These are phyloP conservation scores for Monosporascus sp. DNA, from an alignment of 2,329 filamentous ascomycete genomes.

Conservation along the genomic window DNA sequence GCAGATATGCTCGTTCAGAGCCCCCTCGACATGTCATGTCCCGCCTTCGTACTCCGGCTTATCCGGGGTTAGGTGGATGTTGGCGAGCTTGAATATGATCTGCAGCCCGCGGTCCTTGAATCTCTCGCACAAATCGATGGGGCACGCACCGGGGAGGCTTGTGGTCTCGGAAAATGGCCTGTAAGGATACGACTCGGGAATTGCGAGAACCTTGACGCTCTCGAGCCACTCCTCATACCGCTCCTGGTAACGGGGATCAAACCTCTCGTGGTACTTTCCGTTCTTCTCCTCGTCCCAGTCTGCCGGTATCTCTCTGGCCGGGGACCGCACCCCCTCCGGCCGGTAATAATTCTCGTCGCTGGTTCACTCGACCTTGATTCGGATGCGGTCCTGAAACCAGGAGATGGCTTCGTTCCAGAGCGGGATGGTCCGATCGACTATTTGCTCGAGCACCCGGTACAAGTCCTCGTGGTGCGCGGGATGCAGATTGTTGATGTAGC, in stretches of 20 bases:
- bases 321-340: constrained; percentile 14
- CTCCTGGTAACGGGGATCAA: constrained; percentile 6
- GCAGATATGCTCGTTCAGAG: constrained; percentile 57
- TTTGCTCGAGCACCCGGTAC: constrained; percentile 35
- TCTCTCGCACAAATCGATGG: constrained; percentile 19
- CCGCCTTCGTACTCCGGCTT: constrained; percentile 49
- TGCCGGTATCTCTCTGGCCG: constrained; percentile 1
- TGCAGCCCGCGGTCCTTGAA: constrained; percentile 41
- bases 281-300: constrained; percentile 5
- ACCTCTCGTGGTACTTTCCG: constrained; percentile 6
- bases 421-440: constrained; percentile 37
- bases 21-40: constrained; percentile 51
- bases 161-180: background rate
- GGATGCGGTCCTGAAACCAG: constrained; percentile 3
- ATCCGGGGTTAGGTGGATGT: constrained; percentile 55
- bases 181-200: constrained; percentile 17
- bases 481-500: constrained; percentile 51
- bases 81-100: constrained; percentile 59
- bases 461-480: constrained; percentile 33
- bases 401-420: constrained; percentile 35
- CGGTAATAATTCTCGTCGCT: constrained; percentile 7
- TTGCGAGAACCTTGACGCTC: constrained; percentile 5
- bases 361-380: constrained; percentile 4
- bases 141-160: constrained; percentile 2
- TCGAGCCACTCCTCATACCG: constrained; percentile 10